A percentile compares a stretch with the other conserved stretches of the same genome.
Evolutionary conservation across 1,284 basidiomycete species (phyloP).

Genomic region (Malassezia equina): DNA sequence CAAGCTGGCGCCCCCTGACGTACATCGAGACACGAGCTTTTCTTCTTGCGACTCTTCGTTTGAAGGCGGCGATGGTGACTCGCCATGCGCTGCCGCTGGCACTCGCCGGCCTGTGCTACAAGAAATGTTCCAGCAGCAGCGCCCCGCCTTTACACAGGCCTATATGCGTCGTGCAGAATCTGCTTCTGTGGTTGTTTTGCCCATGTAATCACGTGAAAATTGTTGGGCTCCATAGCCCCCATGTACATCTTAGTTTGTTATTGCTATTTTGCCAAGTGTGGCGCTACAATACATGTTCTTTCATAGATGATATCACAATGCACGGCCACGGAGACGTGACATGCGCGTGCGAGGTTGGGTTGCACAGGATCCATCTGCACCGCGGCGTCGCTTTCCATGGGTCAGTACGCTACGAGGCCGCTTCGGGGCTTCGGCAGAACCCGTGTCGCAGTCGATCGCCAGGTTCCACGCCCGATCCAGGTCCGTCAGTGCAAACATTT

Average conservation of each 20-base stretch:
- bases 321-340: constrained; percentile 13
- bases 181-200: neutral
- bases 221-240: neutral
- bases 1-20: neutral
- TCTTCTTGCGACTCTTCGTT: constrained; percentile 39
- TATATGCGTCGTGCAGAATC: constrained; percentile 12
- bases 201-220: neutral
- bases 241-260: neutral
- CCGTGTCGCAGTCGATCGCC: neutral
- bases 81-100: constrained; percentile 33
- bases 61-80: constrained; percentile 31
- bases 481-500: constrained; percentile 13
- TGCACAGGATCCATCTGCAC: neutral
- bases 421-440: neutral
- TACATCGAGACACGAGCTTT: constrained; percentile 29
- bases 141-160: neutral
- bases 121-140: neutral
- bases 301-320: neutral
- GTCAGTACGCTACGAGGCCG: neutral
- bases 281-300: constrained; percentile 15
- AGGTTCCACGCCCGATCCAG: constrained; percentile 16
- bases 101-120: constrained; percentile 8
- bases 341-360: constrained; percentile 1
- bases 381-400: neutral
- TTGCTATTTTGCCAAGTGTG: neutral